Base-by-base conservation (phyloP, 345 rosid species). In the Eucalyptus pauciflora region DNA sequence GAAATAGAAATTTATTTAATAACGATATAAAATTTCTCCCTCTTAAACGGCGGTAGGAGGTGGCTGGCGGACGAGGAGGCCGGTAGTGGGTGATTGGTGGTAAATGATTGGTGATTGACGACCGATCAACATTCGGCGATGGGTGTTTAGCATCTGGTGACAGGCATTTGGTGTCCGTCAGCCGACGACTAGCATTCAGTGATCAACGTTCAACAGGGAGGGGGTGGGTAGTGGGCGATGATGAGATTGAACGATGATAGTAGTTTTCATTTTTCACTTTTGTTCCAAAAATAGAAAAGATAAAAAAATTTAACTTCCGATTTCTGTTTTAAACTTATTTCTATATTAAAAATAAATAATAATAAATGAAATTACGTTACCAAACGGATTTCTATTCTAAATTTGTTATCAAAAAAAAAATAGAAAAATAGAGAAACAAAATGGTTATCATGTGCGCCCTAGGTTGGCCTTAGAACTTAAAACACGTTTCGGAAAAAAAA, bases 331-430 rank as follows among this genome's bases (percentile, higher is more conserved):
- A 52, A 52, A 52, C 10, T 1, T 52, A 52, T 52, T 20, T 52
- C 4, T 52, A 52, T 25, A 52, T 52, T 52, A 52, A 18, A 52
- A 52, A 52, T 52, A 52, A 52, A 52, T 52, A 52, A 8, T 18
- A 52, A 37, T 33, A 18, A 52, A 20, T 52, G 10, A 52, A 52
- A 52, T 52, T 18, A 52, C 0, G 2, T 52, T 52, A 52, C 2
- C 24, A 52, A 52, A 18, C 1, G 24, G 4, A 0, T 52, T 18
- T 52, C 0, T 0, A 0, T 52, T 17, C 9, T 52, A 52, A 52
- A 52, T 4, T 52, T 18, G 1, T 18, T 52, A 0, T 0, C 0
- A 52, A 0, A 1, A 52, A 7, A 18, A 49, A 7, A 18, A 7
- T 1, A 51, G 0, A 52, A 52, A 52, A 17, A 18, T 52, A 52